phyloP scores from a whole-genome alignment of 2,329 filamentous ascomycete genomes.

The Lecanoromycetidae sp. region DNA sequence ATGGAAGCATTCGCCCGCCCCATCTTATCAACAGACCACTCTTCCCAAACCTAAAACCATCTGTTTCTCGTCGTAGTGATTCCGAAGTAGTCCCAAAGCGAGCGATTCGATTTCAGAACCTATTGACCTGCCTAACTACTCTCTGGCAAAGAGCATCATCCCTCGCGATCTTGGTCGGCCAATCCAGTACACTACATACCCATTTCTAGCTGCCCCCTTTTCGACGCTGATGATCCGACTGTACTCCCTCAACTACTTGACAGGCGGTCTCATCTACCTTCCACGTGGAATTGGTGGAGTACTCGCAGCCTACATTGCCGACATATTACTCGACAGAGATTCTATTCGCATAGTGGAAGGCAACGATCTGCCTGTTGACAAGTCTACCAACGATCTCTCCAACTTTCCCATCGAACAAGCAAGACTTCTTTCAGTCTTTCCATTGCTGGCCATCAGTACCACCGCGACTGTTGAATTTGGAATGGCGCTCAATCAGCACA shows the following conservation, averaged over 20 bases:
- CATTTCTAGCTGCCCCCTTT: not conserved
- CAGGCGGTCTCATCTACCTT: constrained; percentile 2
- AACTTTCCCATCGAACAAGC: not conserved
- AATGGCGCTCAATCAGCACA: not conserved
- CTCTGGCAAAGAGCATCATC: not conserved
- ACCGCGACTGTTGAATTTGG: not conserved
- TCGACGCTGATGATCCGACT: not conserved
- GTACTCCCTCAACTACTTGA: not conserved
- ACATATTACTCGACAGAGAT: not conserved
- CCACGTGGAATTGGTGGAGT: not conserved
- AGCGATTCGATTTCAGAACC: not conserved
- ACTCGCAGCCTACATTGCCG: not conserved
- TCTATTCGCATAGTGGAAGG: not conserved
- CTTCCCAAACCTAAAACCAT: not conserved
- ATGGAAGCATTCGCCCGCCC: constrained; percentile 19
- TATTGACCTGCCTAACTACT: not conserved
- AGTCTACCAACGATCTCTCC: not conserved
- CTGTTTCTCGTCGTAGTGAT: not conserved
- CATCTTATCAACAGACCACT: not conserved
- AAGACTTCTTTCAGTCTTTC: not conserved
- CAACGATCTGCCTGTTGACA: not conserved
- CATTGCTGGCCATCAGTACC: not conserved
- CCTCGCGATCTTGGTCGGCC: not conserved
- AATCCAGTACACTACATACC: not conserved
- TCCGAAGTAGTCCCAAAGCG: not conserved